These are phyloP conservation scores for Pseudohyphozyma bogoriensis DNA, from an alignment of 768 basidiomycete species.

Conservation along the genomic window DNA sequence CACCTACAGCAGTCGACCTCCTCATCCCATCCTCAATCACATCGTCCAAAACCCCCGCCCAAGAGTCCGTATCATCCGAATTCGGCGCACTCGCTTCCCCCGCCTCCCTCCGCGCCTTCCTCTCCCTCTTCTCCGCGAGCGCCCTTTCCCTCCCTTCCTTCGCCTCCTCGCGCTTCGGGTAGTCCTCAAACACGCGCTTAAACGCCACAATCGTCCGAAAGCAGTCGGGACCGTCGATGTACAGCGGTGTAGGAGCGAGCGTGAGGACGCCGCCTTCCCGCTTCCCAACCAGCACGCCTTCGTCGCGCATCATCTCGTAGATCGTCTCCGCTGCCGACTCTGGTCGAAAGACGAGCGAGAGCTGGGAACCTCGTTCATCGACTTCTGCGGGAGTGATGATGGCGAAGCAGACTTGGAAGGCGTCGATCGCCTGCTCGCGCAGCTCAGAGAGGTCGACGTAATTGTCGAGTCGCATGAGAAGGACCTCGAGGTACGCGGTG, in stretches of 20 bases:
- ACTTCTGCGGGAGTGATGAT: slow-evolving; percentile 74
- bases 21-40: too few species aligned
- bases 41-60: too few species aligned
- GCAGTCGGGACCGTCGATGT: slow-evolving; percentile 72
- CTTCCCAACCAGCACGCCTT: slow-evolving; percentile 85
- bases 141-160: too few species aligned
- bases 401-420: slow-evolving; percentile 47
- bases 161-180: too few species aligned
- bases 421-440: slow-evolving; percentile 29
- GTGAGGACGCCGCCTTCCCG: slow-evolving; percentile 85
- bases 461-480: slow-evolving; percentile 52
- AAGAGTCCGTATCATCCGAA: too few species aligned
- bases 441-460: slow-evolving; percentile 48
- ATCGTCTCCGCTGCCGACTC: slow-evolving; percentile 59
- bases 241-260: slow-evolving; percentile 73
- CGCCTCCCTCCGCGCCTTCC: too few species aligned
- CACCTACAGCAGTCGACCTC: too few species aligned
- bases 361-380: slow-evolving; percentile 68
- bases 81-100: too few species aligned
- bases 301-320: slow-evolving; percentile 49
- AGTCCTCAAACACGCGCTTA: neutral
- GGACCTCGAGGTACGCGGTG: slow-evolving; percentile 50
- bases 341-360: slow-evolving; percentile 73
- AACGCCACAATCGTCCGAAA: slow-evolving; percentile 36
- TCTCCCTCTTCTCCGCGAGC: too few species aligned